phyloP scores from a whole-genome alignment of 1,284 basidiomycete species.

The Cryptococcus sp. region DNA sequence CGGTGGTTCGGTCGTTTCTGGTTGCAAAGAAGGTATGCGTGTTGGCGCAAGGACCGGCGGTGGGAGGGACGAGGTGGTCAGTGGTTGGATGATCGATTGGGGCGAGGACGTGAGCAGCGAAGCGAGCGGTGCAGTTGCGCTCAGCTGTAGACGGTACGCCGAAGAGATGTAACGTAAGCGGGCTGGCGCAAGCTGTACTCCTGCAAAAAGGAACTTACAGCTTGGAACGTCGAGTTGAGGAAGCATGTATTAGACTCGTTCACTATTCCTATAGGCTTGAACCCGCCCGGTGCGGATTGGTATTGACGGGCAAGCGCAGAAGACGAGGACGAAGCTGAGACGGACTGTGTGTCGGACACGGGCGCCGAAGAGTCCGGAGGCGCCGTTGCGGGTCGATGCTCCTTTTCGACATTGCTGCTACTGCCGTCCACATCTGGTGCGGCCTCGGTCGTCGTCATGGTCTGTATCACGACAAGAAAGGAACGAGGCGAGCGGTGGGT shows the following conservation, averaged over 20 bases:
- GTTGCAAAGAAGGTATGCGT: constrained; percentile 45
- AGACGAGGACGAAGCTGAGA: background rate
- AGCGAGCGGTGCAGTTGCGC: constrained; percentile 41
- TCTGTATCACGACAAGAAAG: no score
- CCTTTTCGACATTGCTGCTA: no score
- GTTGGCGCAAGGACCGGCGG: constrained; percentile 26
- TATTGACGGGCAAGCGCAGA: background rate
- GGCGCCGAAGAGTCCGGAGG: no score
- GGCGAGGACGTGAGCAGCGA: constrained; percentile 36
- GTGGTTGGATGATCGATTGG: constrained; percentile 23
- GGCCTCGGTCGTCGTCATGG: no score
- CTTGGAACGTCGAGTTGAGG: constrained; percentile 84
- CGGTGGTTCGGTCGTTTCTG: constrained; percentile 47
- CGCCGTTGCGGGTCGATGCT: no score
- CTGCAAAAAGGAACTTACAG: constrained; percentile 49
- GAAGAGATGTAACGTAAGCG: background rate
- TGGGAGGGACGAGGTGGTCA: constrained; percentile 30
- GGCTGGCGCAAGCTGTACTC: no score
- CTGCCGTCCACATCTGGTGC: no score
- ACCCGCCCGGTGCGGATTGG: constrained; percentile 5
- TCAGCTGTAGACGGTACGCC: constrained; percentile 24
- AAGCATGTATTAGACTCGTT: constrained; percentile 92
- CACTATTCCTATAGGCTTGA: constrained; percentile 62
- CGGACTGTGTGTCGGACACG: no score
- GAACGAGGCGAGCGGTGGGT: no score